Evolutionary conservation across 164 flowering plant genomes (phyloP), one percentile per base, ranked within the genome.

Genomic region (Magnolia sinica): DNA sequence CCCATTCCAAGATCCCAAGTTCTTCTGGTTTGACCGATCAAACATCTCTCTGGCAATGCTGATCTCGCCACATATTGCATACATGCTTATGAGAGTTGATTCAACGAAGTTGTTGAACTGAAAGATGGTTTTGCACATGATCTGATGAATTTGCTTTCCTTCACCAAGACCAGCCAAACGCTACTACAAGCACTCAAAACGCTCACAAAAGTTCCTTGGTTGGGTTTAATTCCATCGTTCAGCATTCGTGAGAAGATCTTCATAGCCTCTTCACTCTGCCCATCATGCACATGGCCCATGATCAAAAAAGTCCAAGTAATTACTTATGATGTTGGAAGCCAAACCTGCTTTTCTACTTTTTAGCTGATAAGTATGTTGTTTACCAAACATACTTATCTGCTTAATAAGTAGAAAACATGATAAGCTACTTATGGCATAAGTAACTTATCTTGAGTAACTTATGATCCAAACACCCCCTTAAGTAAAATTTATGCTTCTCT

Each of bases 61-160:
- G 8, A 74, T 68, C 55, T 78, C 76, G 6, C 80, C 80, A 20
- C 76, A 78, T 63, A 73, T 78, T 7, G 73, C 49, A 61, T 78
- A 73, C 76, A 78, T 78, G 31, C 80, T 78, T 50, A 78, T 68
- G 20, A 78, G 64, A 68, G 76, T 73, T 7, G 76, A 72, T 20
- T 78, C 68, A 2, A 78, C 73, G 58, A 67, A 78, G 11, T 73
- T 66, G 68, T 27, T 50, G 7, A 37, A 37, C 37, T 73, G 76
- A 50, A 58, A 74, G 14, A 11, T 68, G 9, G 50, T 66, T 67
- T 75, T 66, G 29, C 20, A 20, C 2, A 74, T 64, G 52, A 74
- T 37, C 23, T 74, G 77, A 67, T 75, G 71, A 3, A 66, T 51
- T 24, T 75, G 71, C 64, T 50, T 75, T 24, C 77, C 77, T 50